Evolutionary conservation across 2,329 filamentous ascomycete species (phyloP).

Genomic region (Paecilomyces dactylethromorphus): DNA sequence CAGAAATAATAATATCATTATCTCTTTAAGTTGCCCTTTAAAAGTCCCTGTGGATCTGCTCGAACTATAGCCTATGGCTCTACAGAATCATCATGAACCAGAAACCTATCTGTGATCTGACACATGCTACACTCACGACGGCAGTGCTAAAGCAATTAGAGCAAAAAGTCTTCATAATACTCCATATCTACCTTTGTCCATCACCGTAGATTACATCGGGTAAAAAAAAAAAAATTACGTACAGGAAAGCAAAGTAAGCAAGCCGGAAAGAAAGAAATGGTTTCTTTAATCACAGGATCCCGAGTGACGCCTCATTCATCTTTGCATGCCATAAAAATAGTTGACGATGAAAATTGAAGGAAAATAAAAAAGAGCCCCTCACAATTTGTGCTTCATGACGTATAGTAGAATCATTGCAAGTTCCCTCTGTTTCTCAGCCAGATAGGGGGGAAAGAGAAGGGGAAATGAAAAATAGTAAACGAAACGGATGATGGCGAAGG

Average conservation of each 20-base stretch:
- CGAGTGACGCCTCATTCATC: not conserved
- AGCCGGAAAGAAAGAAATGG: not conserved
- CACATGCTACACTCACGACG: no score
- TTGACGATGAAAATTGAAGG: not conserved
- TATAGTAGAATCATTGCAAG: not conserved
- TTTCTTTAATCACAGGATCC: not conserved
- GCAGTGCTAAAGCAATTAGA: not conserved
- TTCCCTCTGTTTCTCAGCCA: not conserved
- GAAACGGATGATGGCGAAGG: not conserved
- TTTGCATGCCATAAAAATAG: not conserved
- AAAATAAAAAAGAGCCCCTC: not conserved
- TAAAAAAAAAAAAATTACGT: not conserved
- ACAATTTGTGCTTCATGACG: not conserved
- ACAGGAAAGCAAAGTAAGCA: not conserved
- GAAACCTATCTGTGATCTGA: no score
- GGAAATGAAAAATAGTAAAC: not conserved
- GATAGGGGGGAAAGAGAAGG: not conserved
- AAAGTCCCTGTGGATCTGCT: no score
- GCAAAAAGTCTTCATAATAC: not conserved
- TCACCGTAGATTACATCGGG: conserved; percentile 8
- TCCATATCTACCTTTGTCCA: conserved; percentile 19
- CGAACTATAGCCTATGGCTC: no score
- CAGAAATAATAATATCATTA: not conserved
- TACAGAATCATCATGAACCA: no score
- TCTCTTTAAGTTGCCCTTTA: not conserved